Percentiles rank a stretch among this genome's conserved stretches.
phyloP scores from a whole-genome alignment of 1,139 yeast genomes.

The Pichia terricola region DNA sequence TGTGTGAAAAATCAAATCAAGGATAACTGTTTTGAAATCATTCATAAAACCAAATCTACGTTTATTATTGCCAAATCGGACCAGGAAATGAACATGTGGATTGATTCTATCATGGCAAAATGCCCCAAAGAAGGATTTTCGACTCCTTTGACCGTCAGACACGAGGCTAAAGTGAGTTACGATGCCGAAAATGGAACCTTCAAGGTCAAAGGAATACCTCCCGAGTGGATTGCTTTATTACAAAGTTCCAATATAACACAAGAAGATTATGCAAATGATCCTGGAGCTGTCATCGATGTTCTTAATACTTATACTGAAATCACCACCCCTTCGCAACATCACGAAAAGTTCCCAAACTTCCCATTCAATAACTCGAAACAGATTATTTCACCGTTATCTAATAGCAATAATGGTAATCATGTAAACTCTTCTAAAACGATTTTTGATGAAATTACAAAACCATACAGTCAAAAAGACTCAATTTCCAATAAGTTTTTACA shows the following conservation, averaged over 20 bases:
- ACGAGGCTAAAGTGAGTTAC: slow-evolving; percentile 53
- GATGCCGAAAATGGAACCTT: slow-evolving; percentile 69
- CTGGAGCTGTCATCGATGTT: slow-evolving; percentile 84
- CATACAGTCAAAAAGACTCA: slow-evolving; percentile 22
- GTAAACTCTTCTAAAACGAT: slow-evolving; percentile 2
- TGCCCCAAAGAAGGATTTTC: slow-evolving; percentile 81
- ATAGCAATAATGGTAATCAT: not conserved
- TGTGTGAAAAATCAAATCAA: slow-evolving; percentile 57
- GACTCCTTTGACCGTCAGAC: slow-evolving; percentile 70
- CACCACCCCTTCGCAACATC: slow-evolving; percentile 19
- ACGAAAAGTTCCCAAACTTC: slow-evolving; percentile 12
- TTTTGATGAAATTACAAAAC: slow-evolving; percentile 23
- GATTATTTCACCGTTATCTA: not conserved
- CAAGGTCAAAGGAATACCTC: slow-evolving; percentile 52
- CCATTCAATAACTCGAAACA: not conserved
- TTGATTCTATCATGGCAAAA: slow-evolving; percentile 79
- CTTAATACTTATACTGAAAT: slow-evolving; percentile 51
- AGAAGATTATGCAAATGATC: slow-evolving; percentile 77
- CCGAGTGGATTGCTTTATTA: slow-evolving; percentile 61
- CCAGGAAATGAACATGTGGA: slow-evolving; percentile 80
- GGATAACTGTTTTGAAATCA: slow-evolving; percentile 70
- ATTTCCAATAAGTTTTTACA: slow-evolving; percentile 36
- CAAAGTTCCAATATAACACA: slow-evolving; percentile 73
- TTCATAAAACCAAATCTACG: slow-evolving; percentile 59
- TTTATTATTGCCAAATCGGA: slow-evolving; percentile 70